Percentiles rank a stretch among this genome's conserved stretches.
These are phyloP conservation scores for Botrytis elliptica DNA, from an alignment of 2,329 filamentous ascomycete species.

Conservation along the genomic window DNA sequence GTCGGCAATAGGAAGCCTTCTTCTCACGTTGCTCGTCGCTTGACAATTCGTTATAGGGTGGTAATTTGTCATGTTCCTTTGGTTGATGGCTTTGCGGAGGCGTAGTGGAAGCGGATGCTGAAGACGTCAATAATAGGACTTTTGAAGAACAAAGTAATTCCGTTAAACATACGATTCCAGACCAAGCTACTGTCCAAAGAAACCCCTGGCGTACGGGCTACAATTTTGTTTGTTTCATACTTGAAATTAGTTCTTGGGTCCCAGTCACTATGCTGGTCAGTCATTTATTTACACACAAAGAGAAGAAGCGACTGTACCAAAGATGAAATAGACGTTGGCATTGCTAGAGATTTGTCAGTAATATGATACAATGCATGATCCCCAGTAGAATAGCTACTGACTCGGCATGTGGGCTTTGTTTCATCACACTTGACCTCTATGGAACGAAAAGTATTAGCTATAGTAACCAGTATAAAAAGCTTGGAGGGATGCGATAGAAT, in stretches of 20 bases:
- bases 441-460: background rate
- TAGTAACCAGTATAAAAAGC: background rate
- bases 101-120: background rate
- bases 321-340: background rate
- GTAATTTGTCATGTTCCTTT: slow-evolving; percentile 47
- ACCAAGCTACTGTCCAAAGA: slow-evolving; percentile 51
- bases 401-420: background rate
- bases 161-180: slow-evolving; percentile 52
- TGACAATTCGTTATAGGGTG: slow-evolving; percentile 52
- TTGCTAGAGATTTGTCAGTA: slow-evolving; percentile 9
- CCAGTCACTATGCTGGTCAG: slow-evolving; percentile 48
- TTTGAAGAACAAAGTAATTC: background rate
- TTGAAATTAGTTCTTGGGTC: slow-evolving; percentile 54
- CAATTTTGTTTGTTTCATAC: slow-evolving; percentile 51
- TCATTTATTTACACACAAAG: background rate
- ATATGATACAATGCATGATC: background rate
- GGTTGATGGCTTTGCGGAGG: background rate
- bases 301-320: background rate
- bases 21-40: slow-evolving; percentile 58
- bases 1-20: slow-evolving; percentile 51
- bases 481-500: background rate
- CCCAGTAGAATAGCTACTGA: background rate
- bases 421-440: slow-evolving; percentile 19
- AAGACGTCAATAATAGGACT: background rate
- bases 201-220: slow-evolving; percentile 52